phyloP scores from a whole-genome alignment of 768 basidiomycete species.

The Leucogyrophana mollusca region DNA sequence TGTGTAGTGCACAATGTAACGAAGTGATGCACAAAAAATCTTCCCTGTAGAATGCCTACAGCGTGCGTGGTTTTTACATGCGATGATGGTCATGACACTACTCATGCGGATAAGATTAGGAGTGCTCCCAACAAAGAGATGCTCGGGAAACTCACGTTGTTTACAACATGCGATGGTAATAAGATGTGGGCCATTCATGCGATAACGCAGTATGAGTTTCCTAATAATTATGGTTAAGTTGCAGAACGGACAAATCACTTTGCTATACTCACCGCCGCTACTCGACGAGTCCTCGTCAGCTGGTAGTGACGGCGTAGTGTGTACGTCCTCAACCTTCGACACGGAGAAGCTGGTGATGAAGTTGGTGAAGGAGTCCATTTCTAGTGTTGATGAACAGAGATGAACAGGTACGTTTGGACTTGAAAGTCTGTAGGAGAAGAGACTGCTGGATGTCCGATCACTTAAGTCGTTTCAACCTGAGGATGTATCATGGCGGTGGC shows the following conservation, averaged over 20 bases:
- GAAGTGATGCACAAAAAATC: neutral
- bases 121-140: neutral
- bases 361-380: conserved; percentile 1
- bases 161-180: neutral
- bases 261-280: neutral
- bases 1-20: neutral
- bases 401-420: too few relatives aligned
- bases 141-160: neutral
- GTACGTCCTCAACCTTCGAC: neutral
- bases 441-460: too few relatives aligned
- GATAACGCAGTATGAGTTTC: neutral
- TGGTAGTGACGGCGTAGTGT: neutral
- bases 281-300: neutral
- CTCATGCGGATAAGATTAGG: too few relatives aligned
- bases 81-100: too few relatives aligned
- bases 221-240: too few relatives aligned
- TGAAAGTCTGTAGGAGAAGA: too few relatives aligned
- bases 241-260: too few relatives aligned
- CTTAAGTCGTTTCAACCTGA: too few relatives aligned
- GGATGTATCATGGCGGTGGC: too few relatives aligned
- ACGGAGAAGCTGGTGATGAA: neutral
- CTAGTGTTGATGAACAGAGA: neutral
- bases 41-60: neutral
- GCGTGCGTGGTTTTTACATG: neutral
- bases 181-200: neutral